phyloP scores from a whole-genome alignment of 2,329 filamentous ascomycete genomes.

The Curvularia sp. region DNA sequence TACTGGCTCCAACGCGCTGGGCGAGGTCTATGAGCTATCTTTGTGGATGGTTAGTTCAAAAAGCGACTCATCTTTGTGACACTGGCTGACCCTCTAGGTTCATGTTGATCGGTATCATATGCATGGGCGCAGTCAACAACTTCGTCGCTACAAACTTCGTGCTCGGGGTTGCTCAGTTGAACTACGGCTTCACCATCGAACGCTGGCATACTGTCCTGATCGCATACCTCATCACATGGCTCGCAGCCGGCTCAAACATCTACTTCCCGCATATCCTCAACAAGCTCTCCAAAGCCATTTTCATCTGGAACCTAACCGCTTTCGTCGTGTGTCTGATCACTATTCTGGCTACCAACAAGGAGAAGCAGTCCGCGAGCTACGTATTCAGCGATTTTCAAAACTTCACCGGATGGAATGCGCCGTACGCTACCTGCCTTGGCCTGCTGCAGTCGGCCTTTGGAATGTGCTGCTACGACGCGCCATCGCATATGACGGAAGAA shows the following conservation, averaged over 20 bases:
- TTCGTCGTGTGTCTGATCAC: constrained; percentile 61
- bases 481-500: constrained; percentile 63
- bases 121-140: constrained; percentile 63
- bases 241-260: constrained; percentile 58
- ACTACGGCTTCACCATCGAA: constrained; percentile 60
- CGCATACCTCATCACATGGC: constrained; percentile 57
- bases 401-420: constrained; percentile 59
- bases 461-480: constrained; percentile 62
- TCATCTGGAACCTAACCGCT: constrained; percentile 62
- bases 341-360: constrained; percentile 61
- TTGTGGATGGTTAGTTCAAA: constrained; percentile 50
- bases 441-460: constrained; percentile 62
- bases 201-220: constrained; percentile 64
- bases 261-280: constrained; percentile 60
- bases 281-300: constrained; percentile 57
- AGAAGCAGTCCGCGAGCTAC: constrained; percentile 62
- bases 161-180: constrained; percentile 61
- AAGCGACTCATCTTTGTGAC: constrained; percentile 1
- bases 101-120: constrained; percentile 52
- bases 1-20: constrained; percentile 57
- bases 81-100: constrained; percentile 15
- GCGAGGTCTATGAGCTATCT: constrained; percentile 49
- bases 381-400: constrained; percentile 65
- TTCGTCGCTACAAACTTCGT: constrained; percentile 64
- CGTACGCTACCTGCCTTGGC: constrained; percentile 61